phyloP scores from a whole-genome alignment of 1,284 basidiomycete genomes.

The Ganoderma meredithae region DNA sequence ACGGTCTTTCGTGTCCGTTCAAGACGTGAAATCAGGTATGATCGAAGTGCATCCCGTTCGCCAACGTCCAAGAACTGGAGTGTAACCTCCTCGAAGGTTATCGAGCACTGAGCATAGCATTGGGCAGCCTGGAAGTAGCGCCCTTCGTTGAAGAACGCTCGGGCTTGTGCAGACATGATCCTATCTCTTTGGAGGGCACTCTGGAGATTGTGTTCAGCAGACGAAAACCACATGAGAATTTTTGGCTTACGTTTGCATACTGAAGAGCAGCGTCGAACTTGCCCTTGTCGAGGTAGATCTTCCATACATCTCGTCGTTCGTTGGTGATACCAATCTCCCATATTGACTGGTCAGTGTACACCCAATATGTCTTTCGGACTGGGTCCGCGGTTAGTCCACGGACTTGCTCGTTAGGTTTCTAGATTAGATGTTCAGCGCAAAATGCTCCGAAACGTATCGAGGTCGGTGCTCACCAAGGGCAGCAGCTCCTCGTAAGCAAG shows the following conservation, averaged over 20 bases:
- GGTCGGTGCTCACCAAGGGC: slow-evolving; percentile 65
- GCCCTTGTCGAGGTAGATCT: slow-evolving; percentile 83
- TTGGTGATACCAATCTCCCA: slow-evolving; percentile 90
- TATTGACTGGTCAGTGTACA: slow-evolving; percentile 90
- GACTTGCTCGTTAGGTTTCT: slow-evolving; percentile 80
- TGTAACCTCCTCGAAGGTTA: slow-evolving; percentile 92
- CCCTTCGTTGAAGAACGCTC: slow-evolving; percentile 83
- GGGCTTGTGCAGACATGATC: slow-evolving; percentile 87
- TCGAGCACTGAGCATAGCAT: slow-evolving; percentile 88
- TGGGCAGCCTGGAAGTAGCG: slow-evolving; percentile 93
- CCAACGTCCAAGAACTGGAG: slow-evolving; percentile 90
- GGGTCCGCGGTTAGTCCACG: slow-evolving; percentile 84
- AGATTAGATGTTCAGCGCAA: slow-evolving; percentile 11
- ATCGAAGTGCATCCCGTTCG: slow-evolving; percentile 92
- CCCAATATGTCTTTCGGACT: slow-evolving; percentile 92
- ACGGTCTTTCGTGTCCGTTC: slow-evolving; percentile 85
- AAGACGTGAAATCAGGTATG: slow-evolving; percentile 89
- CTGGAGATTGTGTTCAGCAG: slow-evolving; percentile 46
- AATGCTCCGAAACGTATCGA: background rate
- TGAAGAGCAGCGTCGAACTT: slow-evolving; percentile 82
- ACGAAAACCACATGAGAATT: rapidly evolving
- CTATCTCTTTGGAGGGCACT: slow-evolving; percentile 86
- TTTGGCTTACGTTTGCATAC: slow-evolving; percentile 75
- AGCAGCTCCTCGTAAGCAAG: slow-evolving; percentile 86
- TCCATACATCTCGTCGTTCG: slow-evolving; percentile 96